Evolutionary conservation across 2,329 filamentous ascomycete genomes (phyloP).

Genomic region (Penicillium sp.): DNA sequence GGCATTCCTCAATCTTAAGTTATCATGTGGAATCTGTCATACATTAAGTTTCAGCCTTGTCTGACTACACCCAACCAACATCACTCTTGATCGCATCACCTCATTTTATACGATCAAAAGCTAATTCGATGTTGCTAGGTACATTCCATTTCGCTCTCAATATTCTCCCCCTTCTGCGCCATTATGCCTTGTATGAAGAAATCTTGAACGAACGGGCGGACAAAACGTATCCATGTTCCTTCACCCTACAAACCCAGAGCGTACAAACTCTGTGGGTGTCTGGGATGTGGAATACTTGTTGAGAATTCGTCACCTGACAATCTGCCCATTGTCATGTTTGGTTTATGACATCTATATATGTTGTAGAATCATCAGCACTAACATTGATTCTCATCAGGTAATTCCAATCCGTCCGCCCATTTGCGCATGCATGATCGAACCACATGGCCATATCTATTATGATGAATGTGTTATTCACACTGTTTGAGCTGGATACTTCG

Average conservation of each 20-base stretch:
- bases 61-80: slow-evolving; percentile 42
- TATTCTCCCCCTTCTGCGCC: slow-evolving; percentile 14
- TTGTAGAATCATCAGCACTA: slow-evolving; percentile 15
- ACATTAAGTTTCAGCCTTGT: slow-evolving; percentile 64
- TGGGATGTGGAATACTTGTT: slow-evolving; percentile 54
- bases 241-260: slow-evolving; percentile 51
- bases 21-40: slow-evolving; percentile 58
- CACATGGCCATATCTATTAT: slow-evolving; percentile 44
- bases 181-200: slow-evolving; percentile 49
- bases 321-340: slow-evolving; percentile 21
- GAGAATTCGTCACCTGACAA: slow-evolving; percentile 62
- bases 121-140: slow-evolving; percentile 32
- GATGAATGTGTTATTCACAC: slow-evolving; percentile 65
- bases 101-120: slow-evolving; percentile 13
- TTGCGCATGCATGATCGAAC: slow-evolving; percentile 8
- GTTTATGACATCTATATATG: slow-evolving; percentile 9
- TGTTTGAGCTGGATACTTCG: slow-evolving; percentile 56
- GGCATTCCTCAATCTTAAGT: slow-evolving; percentile 65
- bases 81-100: slow-evolving; percentile 13
- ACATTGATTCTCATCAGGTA: slow-evolving; percentile 21
- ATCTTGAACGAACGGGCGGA: slow-evolving; percentile 64
- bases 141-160: slow-evolving; percentile 18
- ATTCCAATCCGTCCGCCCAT: slow-evolving; percentile 12
- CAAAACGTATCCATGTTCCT: slow-evolving; percentile 52
- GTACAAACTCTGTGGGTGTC: slow-evolving; percentile 60